Conservation (phyloP, 192 early-diverging fungal genomes). For the Coemansia asiatica region DNA sequence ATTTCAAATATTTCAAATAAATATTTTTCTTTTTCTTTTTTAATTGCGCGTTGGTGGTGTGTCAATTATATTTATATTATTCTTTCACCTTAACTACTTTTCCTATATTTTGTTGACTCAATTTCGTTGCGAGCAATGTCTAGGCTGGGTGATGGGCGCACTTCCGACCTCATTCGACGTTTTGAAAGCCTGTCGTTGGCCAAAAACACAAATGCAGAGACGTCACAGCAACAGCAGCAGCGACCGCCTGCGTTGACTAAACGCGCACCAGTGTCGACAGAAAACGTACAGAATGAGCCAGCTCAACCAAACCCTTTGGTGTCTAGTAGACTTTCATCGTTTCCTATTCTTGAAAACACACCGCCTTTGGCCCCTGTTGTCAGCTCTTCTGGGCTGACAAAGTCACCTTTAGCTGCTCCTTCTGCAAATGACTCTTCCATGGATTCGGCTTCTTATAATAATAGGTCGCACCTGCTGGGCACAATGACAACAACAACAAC, state of each 20-base stretch:
- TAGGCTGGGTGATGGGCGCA: slow-evolving; percentile 24
- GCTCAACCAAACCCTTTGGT: too few relatives aligned
- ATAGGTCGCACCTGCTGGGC: background rate
- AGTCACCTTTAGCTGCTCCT: background rate
- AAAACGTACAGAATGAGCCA: background rate
- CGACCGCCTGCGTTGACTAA: slow-evolving; percentile 21
- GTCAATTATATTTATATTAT: background rate
- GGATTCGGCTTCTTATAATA: background rate
- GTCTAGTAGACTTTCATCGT: background rate
- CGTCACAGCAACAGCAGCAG: background rate
- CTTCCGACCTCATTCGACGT: slow-evolving; percentile 44
- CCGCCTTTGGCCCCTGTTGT: background rate
- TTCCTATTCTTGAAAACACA: slow-evolving; percentile 9
- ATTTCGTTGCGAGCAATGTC: slow-evolving; percentile 9
- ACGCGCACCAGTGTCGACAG: slow-evolving; percentile 8
- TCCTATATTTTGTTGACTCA: background rate
- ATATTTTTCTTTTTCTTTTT: background rate
- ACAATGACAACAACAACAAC: background rate
- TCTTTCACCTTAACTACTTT: background rate
- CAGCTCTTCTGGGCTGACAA: background rate
- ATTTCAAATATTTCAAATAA: background rate
- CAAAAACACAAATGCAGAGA: slow-evolving; percentile 9
- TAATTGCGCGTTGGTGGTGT: too few relatives aligned
- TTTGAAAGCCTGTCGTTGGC: slow-evolving; percentile 39
- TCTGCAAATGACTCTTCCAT: background rate